Conservation (phyloP, 179 eudicot genomes). For the Corrigiola litoralis region DNA sequence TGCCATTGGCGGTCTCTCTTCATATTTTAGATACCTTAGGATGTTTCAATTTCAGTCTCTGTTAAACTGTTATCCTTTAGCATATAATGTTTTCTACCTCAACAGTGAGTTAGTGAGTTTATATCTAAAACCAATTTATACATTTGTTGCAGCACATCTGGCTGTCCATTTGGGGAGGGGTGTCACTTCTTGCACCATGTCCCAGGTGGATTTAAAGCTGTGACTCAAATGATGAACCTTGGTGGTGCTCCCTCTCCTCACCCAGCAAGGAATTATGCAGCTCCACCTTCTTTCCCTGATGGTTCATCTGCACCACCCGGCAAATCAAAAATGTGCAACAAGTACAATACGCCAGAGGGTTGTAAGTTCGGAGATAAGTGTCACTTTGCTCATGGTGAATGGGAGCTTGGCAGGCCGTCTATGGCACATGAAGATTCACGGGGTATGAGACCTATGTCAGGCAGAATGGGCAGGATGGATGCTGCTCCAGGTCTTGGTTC, state of each 20-base stretch:
- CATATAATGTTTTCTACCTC: not conserved
- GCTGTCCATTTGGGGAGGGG: constrained; percentile 84
- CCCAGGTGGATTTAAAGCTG: constrained; percentile 76
- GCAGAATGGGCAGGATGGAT: constrained; percentile 59
- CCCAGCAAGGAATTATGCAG: constrained; percentile 34
- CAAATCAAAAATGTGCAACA: constrained; percentile 64
- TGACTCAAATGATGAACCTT: constrained; percentile 55
- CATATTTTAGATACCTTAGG: no score
- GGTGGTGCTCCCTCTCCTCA: constrained; percentile 39
- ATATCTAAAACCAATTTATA: not conserved
- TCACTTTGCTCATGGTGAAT: constrained; percentile 79
- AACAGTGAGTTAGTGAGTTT: not conserved
- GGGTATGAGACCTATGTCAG: constrained; percentile 43
- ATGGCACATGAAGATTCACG: constrained; percentile 51
- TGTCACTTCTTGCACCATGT: constrained; percentile 86
- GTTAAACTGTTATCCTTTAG: not conserved
- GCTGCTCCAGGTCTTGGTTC: constrained; percentile 35
- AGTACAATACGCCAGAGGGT: constrained; percentile 71
- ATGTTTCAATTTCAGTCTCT: no score
- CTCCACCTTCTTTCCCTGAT: constrained; percentile 42
- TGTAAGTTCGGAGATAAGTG: constrained; percentile 84
- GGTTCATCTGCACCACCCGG: constrained; percentile 43
- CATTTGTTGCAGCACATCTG: constrained; percentile 57
- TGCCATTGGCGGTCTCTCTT: no score
- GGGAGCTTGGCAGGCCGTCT: constrained; percentile 75